Conservation (phyloP, 2,329 filamentous ascomycete species). For the Verticillium tricorpus region DNA sequence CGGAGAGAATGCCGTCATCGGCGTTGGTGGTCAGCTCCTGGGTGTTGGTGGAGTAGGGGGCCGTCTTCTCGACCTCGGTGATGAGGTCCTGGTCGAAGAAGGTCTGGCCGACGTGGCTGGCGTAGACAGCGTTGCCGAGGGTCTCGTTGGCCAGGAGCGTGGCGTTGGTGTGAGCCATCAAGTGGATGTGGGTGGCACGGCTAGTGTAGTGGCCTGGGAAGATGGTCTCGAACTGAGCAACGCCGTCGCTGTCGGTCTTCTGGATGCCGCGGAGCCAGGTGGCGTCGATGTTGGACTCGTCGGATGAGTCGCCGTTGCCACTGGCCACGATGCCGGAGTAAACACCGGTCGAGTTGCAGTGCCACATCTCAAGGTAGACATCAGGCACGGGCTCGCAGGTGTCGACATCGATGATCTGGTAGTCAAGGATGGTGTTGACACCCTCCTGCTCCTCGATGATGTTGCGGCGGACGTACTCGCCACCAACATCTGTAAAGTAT, state of each 20-base stretch:
- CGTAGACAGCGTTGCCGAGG: conserved; percentile 37
- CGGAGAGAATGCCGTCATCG: conserved; percentile 42
- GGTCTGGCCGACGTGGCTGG: conserved; percentile 57
- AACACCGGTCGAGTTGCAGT: conserved; percentile 40
- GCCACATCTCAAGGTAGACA: conserved; percentile 39
- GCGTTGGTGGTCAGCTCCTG: conserved; percentile 42
- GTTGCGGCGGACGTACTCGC: conserved; percentile 32
- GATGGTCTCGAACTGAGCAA: conserved; percentile 34
- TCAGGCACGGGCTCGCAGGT: conserved; percentile 34
- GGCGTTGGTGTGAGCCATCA: conserved; percentile 26
- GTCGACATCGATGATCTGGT: conserved; percentile 36
- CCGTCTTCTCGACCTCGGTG: conserved; percentile 37
- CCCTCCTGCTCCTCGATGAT: conserved; percentile 35
- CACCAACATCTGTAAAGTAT: conserved; percentile 22
- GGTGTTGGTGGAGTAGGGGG: conserved; percentile 40
- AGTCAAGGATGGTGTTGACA: conserved; percentile 34
- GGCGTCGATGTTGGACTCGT: conserved; percentile 23
- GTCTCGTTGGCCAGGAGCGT: conserved; percentile 44
- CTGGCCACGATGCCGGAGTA: conserved; percentile 34
- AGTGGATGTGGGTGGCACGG: conserved; percentile 36
- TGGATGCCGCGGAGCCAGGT: conserved; percentile 36
- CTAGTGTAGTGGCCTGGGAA: conserved; percentile 39
- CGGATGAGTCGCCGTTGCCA: conserved; percentile 27
- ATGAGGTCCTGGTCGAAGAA: conserved; percentile 57
- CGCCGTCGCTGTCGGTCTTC: conserved; percentile 31